Percentiles rank a stretch among this genome's conserved stretches.
phyloP scores from a whole-genome alignment of 768 basidiomycete genomes.

The Obba rivulosa region DNA sequence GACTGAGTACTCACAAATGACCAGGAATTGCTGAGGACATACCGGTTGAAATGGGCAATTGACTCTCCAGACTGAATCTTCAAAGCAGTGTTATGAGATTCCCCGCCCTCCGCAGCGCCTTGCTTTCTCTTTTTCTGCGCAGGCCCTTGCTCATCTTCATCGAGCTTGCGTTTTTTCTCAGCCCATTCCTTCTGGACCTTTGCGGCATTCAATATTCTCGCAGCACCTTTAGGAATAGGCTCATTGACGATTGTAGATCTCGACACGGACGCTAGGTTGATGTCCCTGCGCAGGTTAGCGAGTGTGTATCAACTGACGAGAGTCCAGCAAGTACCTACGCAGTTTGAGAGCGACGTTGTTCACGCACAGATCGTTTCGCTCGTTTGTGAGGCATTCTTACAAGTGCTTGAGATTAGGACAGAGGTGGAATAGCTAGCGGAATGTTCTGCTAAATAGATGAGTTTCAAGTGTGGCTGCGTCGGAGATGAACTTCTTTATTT shows the following conservation, averaged over 20 bases:
- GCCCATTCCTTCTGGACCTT: constrained; percentile 52
- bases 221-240: constrained; percentile 61
- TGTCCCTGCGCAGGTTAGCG: constrained; percentile 11
- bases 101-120: constrained; percentile 2
- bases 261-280: constrained; percentile 16
- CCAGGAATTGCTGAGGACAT: constrained; percentile 15
- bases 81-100: constrained; percentile 19
- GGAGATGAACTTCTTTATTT: too few relatives aligned
- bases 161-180: constrained; percentile 34
- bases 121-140: constrained; percentile 25
- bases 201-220: constrained; percentile 60
- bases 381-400: constrained; percentile 29
- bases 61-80: constrained; percentile 65
- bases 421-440: too few relatives aligned
- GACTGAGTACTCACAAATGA: constrained; percentile 1
- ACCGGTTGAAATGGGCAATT: constrained; percentile 74
- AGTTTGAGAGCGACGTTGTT: constrained; percentile 23
- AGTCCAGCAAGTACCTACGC: constrained; percentile 4
- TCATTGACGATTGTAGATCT: constrained; percentile 36
- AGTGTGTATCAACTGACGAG: not conserved
- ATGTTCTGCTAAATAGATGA: too few relatives aligned
- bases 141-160: constrained; percentile 10
- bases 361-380: constrained; percentile 27
- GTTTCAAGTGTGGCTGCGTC: too few relatives aligned
- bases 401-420: too few relatives aligned